Percentiles rank a stretch among this genome's conserved stretches.
These are phyloP conservation scores for Paracoccidioides brasiliensis DNA, from an alignment of 2,329 filamentous ascomycete species.

Conservation along the genomic window DNA sequence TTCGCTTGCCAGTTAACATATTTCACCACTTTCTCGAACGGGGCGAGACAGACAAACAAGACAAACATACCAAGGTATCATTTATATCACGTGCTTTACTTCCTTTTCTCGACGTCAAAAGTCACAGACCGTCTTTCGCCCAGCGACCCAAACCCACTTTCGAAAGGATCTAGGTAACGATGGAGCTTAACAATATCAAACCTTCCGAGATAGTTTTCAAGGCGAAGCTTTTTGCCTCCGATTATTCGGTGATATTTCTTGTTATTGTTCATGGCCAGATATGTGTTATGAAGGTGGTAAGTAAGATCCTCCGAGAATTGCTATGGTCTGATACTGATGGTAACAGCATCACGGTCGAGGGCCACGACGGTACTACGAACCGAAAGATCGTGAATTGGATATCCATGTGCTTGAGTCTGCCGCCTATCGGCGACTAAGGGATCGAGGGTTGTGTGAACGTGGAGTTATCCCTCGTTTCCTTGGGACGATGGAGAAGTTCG, in stretches of 20 bases:
- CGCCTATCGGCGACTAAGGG: constrained; percentile 7
- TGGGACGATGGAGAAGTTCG: constrained; percentile 8
- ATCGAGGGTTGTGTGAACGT: constrained; percentile 5
- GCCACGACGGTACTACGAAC: neutral
- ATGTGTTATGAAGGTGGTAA: constrained; percentile 17
- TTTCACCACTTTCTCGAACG: no score
- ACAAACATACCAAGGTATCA: no score
- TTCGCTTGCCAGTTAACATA: no score
- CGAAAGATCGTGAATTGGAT: neutral
- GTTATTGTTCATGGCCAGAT: constrained; percentile 4
- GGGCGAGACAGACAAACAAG: no score
- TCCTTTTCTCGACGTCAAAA: no score
- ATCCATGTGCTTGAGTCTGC: constrained; percentile 6
- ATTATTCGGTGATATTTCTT: constrained; percentile 11
- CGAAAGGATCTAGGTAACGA: constrained; percentile 1
- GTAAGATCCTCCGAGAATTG: neutral
- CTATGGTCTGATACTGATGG: neutral
- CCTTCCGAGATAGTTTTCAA: constrained; percentile 9
- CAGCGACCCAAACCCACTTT: neutral
- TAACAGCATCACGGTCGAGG: constrained; percentile 6
- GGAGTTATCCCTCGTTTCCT: constrained; percentile 8
- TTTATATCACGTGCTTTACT: no score
- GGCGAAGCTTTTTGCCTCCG: constrained; percentile 3
- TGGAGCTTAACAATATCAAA: constrained; percentile 2
- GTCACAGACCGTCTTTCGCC: no score